Conservation (phyloP, 345 rosid species). For the Eucalyptus pauciflora region DNA sequence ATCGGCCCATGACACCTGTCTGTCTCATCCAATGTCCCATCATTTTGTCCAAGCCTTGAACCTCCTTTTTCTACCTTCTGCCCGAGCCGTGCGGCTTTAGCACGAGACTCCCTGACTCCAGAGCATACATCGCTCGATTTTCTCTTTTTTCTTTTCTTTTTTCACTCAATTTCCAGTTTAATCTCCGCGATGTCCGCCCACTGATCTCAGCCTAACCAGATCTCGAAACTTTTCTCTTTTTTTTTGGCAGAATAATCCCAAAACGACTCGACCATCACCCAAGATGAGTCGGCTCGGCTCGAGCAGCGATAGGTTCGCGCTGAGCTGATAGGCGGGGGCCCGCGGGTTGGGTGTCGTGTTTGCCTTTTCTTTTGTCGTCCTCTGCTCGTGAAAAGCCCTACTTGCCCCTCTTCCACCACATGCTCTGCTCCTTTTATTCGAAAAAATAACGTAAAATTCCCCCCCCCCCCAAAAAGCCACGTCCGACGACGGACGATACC, state of each 20-base stretch:
- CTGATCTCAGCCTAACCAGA: background rate
- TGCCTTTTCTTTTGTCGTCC: background rate
- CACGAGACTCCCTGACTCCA: background rate
- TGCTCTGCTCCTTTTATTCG: background rate
- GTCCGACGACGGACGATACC: background rate
- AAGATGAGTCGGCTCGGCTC: background rate
- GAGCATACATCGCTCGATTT: background rate
- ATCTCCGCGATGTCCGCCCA: background rate
- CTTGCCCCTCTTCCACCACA: background rate
- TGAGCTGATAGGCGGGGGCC: background rate
- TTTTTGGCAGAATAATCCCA: background rate
- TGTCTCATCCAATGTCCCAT: background rate
- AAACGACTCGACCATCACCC: background rate
- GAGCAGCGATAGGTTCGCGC: background rate
- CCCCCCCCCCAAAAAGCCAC: background rate
- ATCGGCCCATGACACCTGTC: too few relatives aligned
- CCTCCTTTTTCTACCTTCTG: background rate
- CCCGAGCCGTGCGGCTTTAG: background rate
- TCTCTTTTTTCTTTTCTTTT: rapidly evolving
- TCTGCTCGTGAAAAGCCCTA: background rate
- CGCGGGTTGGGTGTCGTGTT: background rate
- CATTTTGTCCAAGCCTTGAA: background rate
- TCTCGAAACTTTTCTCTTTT: background rate
- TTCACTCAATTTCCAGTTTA: background rate
- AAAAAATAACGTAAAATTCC: background rate